Percentiles rank a stretch among this genome's conserved stretches.
These are phyloP conservation scores for Trichophyton verrucosum DNA, from an alignment of 2,329 filamentous ascomycete genomes.

Conservation along the genomic window DNA sequence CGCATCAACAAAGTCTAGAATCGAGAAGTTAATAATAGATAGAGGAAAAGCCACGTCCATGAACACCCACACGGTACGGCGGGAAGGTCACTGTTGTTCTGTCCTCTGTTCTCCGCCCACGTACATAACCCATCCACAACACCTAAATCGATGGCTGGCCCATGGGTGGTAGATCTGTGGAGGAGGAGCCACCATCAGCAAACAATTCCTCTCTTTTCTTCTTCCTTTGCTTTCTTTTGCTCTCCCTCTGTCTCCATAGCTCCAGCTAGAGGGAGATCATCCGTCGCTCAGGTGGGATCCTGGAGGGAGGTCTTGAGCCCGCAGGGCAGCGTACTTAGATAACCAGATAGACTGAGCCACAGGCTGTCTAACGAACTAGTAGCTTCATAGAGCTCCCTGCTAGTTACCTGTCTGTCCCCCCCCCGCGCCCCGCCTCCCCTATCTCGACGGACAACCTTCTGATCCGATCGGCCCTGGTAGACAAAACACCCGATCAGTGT, in stretches of 20 bases:
- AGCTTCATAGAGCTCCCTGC: neutral
- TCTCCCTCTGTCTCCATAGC: no score
- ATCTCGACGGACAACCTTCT: neutral
- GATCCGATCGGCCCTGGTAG: neutral
- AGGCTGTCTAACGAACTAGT: neutral
- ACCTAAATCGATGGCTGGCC: neutral
- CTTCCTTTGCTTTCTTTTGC: neutral
- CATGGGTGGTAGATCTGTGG: neutral
- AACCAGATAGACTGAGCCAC: neutral
- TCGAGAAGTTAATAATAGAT: slow-evolving; percentile 3
- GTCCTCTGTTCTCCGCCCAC: neutral
- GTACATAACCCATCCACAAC: neutral
- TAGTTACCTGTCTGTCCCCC: neutral
- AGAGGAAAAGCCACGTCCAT: neutral
- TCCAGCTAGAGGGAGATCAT: neutral
- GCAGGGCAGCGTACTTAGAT: no score
- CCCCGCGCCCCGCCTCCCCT: no score
- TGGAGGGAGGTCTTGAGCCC: no score
- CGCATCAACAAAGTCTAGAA: neutral
- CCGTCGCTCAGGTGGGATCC: neutral
- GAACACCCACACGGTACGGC: neutral
- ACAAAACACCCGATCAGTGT: neutral
- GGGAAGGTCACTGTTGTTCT: neutral
- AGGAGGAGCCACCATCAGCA: neutral
- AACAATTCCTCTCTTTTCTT: neutral